Conservation (phyloP, 164 flowering plant genomes). For the Warburgia ugandensis region DNA sequence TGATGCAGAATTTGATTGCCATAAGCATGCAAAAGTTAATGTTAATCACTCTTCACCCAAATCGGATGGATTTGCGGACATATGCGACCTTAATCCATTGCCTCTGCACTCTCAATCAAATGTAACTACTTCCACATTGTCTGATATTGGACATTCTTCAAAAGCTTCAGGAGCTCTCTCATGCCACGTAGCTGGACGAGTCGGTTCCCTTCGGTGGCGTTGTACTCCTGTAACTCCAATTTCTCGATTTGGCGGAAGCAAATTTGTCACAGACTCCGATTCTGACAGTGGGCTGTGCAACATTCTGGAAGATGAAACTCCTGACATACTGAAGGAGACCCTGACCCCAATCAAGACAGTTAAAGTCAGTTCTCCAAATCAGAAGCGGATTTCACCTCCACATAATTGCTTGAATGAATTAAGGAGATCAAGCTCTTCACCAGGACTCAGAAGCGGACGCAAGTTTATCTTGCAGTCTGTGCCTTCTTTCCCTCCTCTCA, state of each 20-base stretch:
- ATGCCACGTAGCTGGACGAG: slow-evolving; percentile 16
- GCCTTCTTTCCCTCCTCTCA: slow-evolving; percentile 59
- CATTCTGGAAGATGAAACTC: slow-evolving; percentile 47
- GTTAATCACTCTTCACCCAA: slow-evolving; percentile 18
- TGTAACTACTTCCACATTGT: slow-evolving; percentile 21
- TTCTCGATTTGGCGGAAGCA: slow-evolving; percentile 18
- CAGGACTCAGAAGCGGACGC: slow-evolving; percentile 46
- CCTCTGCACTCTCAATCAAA: slow-evolving; percentile 17
- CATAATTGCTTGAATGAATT: slow-evolving; percentile 25
- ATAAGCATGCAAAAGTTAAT: slow-evolving; percentile 6
- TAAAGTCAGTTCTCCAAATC: slow-evolving; percentile 60
- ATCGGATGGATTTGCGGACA: slow-evolving; percentile 16
- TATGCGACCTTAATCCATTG: slow-evolving; percentile 19
- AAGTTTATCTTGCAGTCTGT: slow-evolving; percentile 62
- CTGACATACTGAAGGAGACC: slow-evolving; percentile 43
- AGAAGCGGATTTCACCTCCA: slow-evolving; percentile 69
- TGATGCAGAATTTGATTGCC: slow-evolving; percentile 15
- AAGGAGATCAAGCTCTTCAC: slow-evolving; percentile 37
- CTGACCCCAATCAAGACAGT: slow-evolving; percentile 31
- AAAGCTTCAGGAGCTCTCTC: slow-evolving; percentile 16
- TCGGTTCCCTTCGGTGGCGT: slow-evolving; percentile 33
- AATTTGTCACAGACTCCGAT: slow-evolving; percentile 18
- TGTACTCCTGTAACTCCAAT: slow-evolving; percentile 41
- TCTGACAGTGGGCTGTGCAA: slow-evolving; percentile 17
- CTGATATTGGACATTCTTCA: slow-evolving; percentile 19